These are phyloP conservation scores for Immersiporthe knoxdaviesiana DNA, from an alignment of 2,329 filamentous ascomycete genomes.

Conservation along the genomic window DNA sequence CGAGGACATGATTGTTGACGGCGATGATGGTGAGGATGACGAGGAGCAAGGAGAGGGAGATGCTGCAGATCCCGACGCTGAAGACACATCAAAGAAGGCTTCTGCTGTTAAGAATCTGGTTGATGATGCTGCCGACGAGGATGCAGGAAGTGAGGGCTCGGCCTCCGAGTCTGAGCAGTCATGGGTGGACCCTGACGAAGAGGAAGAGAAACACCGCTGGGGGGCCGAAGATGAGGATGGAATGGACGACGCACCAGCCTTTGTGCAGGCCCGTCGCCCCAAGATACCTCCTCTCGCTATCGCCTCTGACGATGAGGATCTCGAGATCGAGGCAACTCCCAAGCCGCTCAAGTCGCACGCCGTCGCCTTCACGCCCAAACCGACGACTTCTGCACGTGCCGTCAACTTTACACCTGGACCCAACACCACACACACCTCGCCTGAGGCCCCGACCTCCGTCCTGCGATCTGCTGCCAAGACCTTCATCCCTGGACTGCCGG, in stretches of 20 bases:
- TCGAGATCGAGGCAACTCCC: constrained; percentile 55
- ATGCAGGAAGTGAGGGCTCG: constrained; percentile 41
- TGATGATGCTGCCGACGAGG: constrained; percentile 45
- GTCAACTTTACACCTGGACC: constrained; percentile 38
- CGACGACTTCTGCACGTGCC: constrained; percentile 35
- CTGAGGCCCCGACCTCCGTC: constrained; percentile 63
- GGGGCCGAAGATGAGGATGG: constrained; percentile 43
- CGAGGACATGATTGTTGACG: constrained; percentile 34
- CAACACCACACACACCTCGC: constrained; percentile 51
- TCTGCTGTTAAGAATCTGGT: constrained; percentile 38
- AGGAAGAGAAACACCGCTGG: constrained; percentile 35
- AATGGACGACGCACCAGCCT: constrained; percentile 18
- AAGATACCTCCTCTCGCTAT: constrained; percentile 55
- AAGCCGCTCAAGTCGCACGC: constrained; percentile 46
- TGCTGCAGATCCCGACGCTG: constrained; percentile 41
- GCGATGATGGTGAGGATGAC: constrained; percentile 37
- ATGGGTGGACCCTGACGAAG: constrained; percentile 46
- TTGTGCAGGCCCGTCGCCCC: constrained; percentile 44
- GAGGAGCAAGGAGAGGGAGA: constrained; percentile 43
- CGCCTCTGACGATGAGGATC: constrained; percentile 70
- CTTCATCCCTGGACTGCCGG: constrained; percentile 70
- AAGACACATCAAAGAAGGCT: constrained; percentile 39
- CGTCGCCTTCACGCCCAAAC: constrained; percentile 38
- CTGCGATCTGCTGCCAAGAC: constrained; percentile 70
- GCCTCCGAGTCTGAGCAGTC: constrained; percentile 39